Base-by-base conservation (phyloP, 208 protist genomes). In the Trypanosoma cruzi region DNA sequence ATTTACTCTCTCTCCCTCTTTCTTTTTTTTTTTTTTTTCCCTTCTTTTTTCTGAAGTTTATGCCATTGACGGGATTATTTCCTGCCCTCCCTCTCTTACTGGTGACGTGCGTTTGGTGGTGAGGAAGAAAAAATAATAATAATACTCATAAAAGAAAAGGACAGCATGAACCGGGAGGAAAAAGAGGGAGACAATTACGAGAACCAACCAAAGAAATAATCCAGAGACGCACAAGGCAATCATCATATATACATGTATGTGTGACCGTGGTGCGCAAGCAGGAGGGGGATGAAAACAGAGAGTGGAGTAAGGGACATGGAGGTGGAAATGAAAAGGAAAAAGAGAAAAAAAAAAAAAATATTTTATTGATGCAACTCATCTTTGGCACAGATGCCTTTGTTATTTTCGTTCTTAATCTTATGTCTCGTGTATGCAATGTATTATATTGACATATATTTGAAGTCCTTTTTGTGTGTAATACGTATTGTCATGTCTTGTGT, bases 11-110 rank as follows among this genome's bases (percentile, higher is more conserved):
- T 37, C 14, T 60, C 22, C 14, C 13, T 63, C 16, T 50, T 20
- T 20, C 24, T 64, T 22, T 54, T 52, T 68, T 42, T 49, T 59
- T 60, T 50, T 60, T 0, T 50, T 50, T 50, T 57, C n/a, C 29
- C 14, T 54, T 57, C 4, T 8, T 14, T 58, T 18, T 16, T 46
- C 52, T 18, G 6, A n/a, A 32, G 29, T 28, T 46, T 4, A 31
- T 7, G 0, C 49, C 24, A 31, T 31, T 62, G 1, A 20, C 31
- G 22, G 13, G 4, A 26, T 60, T 60, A 20, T 44, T 16, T 1
- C 36, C 36, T 40, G 7, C 36, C 36, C 40, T 44, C 4, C 18
- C 40, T 44, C 40, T 44, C 40, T 7, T 44, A n/a, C n/a, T n/a
- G n/a, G n/a, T n/a, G n/a, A n/a, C n/a, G n/a, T n/a, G n/a, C n/a